phyloP scores from a whole-genome alignment of 2,329 filamentous ascomycete species.

The Celoporthe dispersa region DNA sequence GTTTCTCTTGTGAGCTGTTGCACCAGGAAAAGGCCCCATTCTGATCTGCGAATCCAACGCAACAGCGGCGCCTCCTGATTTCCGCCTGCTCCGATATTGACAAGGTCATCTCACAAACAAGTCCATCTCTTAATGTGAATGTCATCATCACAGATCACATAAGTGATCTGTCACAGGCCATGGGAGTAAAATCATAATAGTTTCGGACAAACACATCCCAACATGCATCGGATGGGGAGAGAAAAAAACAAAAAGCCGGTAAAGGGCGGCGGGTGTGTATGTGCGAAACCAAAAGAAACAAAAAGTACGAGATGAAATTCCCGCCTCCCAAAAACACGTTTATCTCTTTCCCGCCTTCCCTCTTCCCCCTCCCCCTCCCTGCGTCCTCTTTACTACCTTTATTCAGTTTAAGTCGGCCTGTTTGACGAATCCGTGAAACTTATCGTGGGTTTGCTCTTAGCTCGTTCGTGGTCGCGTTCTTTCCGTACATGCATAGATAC shows the following conservation, averaged over 20 bases:
- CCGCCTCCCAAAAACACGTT: neutral
- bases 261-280: neutral
- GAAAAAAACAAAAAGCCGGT: neutral
- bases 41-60: neutral
- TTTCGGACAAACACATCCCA: neutral
- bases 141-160: neutral
- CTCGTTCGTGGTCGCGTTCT: constrained; percentile 30
- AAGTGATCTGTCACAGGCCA: neutral
- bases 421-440: constrained; percentile 16
- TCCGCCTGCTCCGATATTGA: neutral
- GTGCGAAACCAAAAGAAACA: neutral
- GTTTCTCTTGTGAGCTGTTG: neutral
- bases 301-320: neutral
- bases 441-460: constrained; percentile 25
- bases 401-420: constrained; percentile 1
- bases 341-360: neutral
- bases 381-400: neutral
- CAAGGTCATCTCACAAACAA: neutral
- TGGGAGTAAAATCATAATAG: neutral
- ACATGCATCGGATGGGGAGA: neutral
- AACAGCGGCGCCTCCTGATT: neutral
- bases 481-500: constrained; percentile 27
- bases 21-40: neutral
- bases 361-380: neutral
- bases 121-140: neutral